A percentile compares a stretch with the other conserved stretches of the same genome.
Evolutionary conservation across 2,329 filamentous ascomycete species (phyloP).

Genomic region (Chaetomium sp.): DNA sequence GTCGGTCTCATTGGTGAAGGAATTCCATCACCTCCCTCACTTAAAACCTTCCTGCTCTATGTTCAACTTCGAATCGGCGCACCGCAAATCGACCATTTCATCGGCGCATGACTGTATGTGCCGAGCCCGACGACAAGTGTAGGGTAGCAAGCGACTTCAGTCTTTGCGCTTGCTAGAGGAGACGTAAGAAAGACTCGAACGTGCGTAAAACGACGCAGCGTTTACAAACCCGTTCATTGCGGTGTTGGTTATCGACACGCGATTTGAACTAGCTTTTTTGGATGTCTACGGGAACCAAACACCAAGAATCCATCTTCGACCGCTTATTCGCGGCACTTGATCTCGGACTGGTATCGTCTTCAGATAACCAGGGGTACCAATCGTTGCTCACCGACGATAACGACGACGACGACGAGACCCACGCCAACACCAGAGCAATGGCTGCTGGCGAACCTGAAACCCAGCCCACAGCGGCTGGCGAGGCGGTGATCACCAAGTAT

Average conservation of each 20-base stretch:
- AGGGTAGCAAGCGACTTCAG: constrained; percentile 55
- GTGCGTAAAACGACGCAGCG: neutral
- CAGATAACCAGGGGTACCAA: neutral
- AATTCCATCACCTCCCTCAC: neutral
- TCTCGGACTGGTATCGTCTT: neutral
- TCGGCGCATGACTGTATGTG: constrained; percentile 40
- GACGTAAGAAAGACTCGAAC: constrained; percentile 50
- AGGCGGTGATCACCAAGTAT: constrained; percentile 21
- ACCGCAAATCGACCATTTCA: constrained; percentile 12
- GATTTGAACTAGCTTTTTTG: neutral
- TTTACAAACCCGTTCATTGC: too few relatives aligned
- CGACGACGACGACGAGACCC: constrained; percentile 5
- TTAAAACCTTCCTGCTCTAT: constrained; percentile 7
- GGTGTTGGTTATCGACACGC: neutral
- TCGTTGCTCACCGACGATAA: neutral
- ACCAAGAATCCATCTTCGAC: neutral
- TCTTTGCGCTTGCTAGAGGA: constrained; percentile 59
- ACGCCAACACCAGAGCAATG: too few relatives aligned
- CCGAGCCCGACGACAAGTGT: constrained; percentile 35
- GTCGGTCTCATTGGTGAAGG: neutral
- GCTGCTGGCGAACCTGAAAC: too few relatives aligned
- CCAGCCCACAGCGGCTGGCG: constrained; percentile 4
- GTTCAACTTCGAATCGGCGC: constrained; percentile 14
- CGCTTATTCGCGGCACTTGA: neutral
- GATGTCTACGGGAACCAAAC: neutral